A percentile compares a stretch with the other conserved stretches of the same genome.
Evolutionary conservation across 2,329 filamentous ascomycete species (phyloP).

Genomic region (Fusarium buxicola): DNA sequence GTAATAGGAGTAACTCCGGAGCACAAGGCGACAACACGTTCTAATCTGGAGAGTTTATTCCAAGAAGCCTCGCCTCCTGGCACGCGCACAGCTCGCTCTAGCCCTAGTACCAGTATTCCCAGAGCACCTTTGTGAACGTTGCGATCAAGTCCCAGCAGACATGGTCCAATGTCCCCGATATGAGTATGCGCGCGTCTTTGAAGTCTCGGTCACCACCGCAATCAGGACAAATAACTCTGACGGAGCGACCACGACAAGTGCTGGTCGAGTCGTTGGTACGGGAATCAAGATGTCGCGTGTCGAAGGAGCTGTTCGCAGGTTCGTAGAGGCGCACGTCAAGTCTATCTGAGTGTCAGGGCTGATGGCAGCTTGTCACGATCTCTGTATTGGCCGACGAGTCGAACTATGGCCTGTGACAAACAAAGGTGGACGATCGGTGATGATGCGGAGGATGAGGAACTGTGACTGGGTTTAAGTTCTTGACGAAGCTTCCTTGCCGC

Average conservation of each 20-base stretch:
- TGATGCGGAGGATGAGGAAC: slow-evolving; percentile 5
- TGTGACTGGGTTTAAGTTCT: slow-evolving; percentile 6
- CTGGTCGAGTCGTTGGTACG: slow-evolving; percentile 13
- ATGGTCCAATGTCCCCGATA: slow-evolving; percentile 35
- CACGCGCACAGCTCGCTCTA: slow-evolving; percentile 40
- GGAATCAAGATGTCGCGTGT: slow-evolving; percentile 18
- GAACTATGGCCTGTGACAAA: neutral
- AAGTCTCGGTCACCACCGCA: slow-evolving; percentile 17
- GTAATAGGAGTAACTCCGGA: slow-evolving; percentile 25
- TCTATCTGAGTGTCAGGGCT: neutral
- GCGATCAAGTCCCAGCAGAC: slow-evolving; percentile 38
- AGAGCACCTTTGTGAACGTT: slow-evolving; percentile 37
- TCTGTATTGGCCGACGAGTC: neutral
- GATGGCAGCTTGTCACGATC: neutral
- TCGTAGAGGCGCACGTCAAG: slow-evolving; percentile 5
- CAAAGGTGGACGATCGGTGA: slow-evolving; percentile 1
- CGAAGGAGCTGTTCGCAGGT: slow-evolving; percentile 9
- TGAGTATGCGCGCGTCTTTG: slow-evolving; percentile 20
- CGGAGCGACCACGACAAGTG: slow-evolving; percentile 7
- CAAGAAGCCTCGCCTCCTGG: slow-evolving; percentile 41
- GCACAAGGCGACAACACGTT: slow-evolving; percentile 40
- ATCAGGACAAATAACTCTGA: slow-evolving; percentile 20
- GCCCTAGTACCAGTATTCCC: slow-evolving; percentile 41
- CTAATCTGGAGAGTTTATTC: slow-evolving; percentile 48
- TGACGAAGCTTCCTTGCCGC: slow-evolving; percentile 20